Evolutionary conservation across 1,284 basidiomycete species (phyloP).

Genomic region (Peniophora sp.): DNA sequence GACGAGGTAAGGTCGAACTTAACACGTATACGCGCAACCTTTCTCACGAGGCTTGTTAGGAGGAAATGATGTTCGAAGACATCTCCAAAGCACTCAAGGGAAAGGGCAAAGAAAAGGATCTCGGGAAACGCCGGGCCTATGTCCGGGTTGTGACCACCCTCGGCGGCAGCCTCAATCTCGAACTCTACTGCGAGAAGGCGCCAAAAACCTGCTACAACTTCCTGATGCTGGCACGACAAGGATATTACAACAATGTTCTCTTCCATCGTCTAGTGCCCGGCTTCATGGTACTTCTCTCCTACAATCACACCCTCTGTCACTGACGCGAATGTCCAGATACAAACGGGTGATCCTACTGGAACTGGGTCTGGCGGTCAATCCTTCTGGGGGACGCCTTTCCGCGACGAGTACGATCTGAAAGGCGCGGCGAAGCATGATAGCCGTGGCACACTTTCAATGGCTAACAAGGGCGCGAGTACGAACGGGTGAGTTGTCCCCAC

Average conservation of each 20-base stretch:
- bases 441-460: conserved; percentile 83
- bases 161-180: conserved; percentile 83
- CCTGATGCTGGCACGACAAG: conserved; percentile 80
- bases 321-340: conserved; percentile 44
- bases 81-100: conserved; percentile 70
- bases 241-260: conserved; percentile 83
- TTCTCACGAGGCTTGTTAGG: conserved; percentile 29
- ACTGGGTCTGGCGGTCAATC: conserved; percentile 91
- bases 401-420: conserved; percentile 86
- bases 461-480: conserved; percentile 82
- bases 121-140: conserved; percentile 83
- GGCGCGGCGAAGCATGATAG: conserved; percentile 80
- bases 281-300: conserved; percentile 72
- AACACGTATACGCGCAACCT: not conserved
- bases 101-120: conserved; percentile 87
- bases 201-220: conserved; percentile 99
- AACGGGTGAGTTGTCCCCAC: conserved; percentile 50
- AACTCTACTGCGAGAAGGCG: conserved; percentile 90
- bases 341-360: conserved; percentile 95
- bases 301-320: not conserved
- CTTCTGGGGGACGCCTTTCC: conserved; percentile 93
- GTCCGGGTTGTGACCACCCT: conserved; percentile 87
- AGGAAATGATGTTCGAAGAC: conserved; percentile 91
- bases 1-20: conserved; percentile 56
- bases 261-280: conserved; percentile 96